phyloP scores from a whole-genome alignment of 2,329 filamentous ascomycete genomes.

The Thielaviopsis punctulata region DNA sequence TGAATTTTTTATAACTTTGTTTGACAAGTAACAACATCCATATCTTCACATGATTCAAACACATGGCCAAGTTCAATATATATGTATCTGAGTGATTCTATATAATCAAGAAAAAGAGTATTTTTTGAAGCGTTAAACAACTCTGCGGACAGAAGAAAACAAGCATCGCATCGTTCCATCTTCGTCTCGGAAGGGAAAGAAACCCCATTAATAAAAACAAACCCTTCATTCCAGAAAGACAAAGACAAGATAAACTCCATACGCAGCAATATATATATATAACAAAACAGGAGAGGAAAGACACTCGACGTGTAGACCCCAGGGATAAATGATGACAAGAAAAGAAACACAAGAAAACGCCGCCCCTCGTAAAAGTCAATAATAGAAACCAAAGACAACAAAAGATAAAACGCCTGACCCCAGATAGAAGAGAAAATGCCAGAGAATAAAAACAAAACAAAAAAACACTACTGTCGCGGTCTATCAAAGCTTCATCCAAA shows the following conservation, averaged over 20 bases:
- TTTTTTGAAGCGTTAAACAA: too few species aligned
- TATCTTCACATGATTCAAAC: too few species aligned
- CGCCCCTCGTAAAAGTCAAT: neutral
- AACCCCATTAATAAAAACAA: too few species aligned
- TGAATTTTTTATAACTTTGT: neutral
- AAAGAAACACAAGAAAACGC: neutral
- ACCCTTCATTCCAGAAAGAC: neutral
- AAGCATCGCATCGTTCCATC: neutral
- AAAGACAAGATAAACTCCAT: too few species aligned
- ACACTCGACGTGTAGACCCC: too few species aligned
- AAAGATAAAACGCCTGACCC: neutral
- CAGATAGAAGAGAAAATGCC: constrained; percentile 1
- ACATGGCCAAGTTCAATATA: neutral
- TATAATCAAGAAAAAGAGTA: too few species aligned
- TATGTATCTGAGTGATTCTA: neutral
- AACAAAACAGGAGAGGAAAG: too few species aligned
- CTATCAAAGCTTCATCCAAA: neutral
- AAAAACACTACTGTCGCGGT: too few species aligned
- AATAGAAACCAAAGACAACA: neutral
- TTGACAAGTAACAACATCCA: neutral
- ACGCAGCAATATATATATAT: too few species aligned
- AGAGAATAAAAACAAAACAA: constrained; percentile 6
- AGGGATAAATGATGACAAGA: neutral
- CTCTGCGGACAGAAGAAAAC: too few species aligned
- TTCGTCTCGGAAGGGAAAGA: too few species aligned